Percentiles rank a stretch among this genome's conserved stretches.
These are phyloP conservation scores for Prunus fruticosa DNA, from an alignment of 306 rosid species.

Conservation along the genomic window DNA sequence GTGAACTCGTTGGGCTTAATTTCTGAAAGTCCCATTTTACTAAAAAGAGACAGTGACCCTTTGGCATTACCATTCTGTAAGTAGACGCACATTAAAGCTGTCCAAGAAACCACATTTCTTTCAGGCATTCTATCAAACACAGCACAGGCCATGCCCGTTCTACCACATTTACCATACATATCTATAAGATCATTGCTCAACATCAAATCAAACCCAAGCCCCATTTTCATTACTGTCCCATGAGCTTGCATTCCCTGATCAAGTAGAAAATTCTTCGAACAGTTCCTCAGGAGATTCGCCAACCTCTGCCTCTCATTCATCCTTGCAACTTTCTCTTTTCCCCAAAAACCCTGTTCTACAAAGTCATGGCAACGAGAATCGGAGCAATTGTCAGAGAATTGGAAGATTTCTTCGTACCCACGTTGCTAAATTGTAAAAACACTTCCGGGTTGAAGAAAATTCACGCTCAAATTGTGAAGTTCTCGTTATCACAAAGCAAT, in stretches of 20 bases:
- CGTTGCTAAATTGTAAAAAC: conserved; percentile 39
- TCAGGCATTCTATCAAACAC: conserved; percentile 60
- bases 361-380: conserved; percentile 25
- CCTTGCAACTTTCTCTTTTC: neutral
- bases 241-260: conserved; percentile 46
- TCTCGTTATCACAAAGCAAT: conserved; percentile 64
- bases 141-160: conserved; percentile 21
- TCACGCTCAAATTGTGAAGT: conserved; percentile 50
- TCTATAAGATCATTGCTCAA: conserved; percentile 51
- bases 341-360: neutral
- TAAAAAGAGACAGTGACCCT: conserved; percentile 36
- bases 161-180: conserved; percentile 58
- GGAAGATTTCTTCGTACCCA: conserved; percentile 51
- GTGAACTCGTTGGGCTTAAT: conserved; percentile 51
- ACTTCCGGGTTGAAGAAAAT: conserved; percentile 40
- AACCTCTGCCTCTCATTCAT: conserved; percentile 41
- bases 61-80: conserved; percentile 45
- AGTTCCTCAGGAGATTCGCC: conserved; percentile 37
- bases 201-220: conserved; percentile 42
- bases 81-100: conserved; percentile 46
- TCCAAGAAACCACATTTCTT: conserved; percentile 47
- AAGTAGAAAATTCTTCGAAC: conserved; percentile 37
- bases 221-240: conserved; percentile 38
- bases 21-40: conserved; percentile 36
- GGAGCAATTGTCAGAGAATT: conserved; percentile 32